These are phyloP conservation scores for Tolypocladium tropicale DNA, from an alignment of 2,329 filamentous ascomycete genomes.

Conservation along the genomic window DNA sequence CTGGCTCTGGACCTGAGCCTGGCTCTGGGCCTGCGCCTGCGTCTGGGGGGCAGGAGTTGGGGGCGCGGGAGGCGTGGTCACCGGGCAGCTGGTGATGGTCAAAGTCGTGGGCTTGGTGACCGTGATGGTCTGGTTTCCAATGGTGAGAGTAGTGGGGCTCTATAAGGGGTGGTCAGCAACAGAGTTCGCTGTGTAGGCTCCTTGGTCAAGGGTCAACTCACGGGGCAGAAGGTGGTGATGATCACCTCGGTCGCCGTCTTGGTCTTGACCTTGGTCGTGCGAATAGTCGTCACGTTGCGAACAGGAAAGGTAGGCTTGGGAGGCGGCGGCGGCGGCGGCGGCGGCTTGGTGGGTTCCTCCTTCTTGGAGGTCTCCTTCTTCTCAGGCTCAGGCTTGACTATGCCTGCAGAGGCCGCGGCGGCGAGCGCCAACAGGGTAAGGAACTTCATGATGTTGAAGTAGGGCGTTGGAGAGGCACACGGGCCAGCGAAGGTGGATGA, in stretches of 20 bases:
- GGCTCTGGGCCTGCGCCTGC: constrained; percentile 10
- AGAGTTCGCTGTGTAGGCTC: background rate
- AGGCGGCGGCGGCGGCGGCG: too few relatives aligned
- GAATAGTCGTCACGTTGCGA: background rate
- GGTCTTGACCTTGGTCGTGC: constrained; percentile 9
- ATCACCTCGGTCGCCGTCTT: constrained; percentile 21
- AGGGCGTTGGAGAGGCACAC: background rate
- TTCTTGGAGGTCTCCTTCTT: background rate
- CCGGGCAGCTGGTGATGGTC: constrained; percentile 38
- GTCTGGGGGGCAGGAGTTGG: constrained; percentile 4
- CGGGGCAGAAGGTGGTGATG: constrained; percentile 33
- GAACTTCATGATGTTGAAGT: constrained; percentile 22
- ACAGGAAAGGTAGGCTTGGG: background rate
- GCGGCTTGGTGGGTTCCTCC: background rate
- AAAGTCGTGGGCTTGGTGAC: constrained; percentile 29
- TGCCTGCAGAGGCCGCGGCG: constrained; percentile 1
- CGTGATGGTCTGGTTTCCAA: constrained; percentile 32
- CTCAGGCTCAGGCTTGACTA: background rate
- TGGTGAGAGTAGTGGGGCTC: constrained; percentile 22
- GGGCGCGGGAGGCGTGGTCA: constrained; percentile 23
- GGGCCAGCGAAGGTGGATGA: constrained; percentile 8
- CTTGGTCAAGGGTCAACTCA: constrained; percentile 13
- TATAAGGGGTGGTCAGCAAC: background rate
- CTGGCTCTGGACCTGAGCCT: too few relatives aligned
- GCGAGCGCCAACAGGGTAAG: constrained; percentile 16